Conservation (phyloP, 345 rosid species). For the Lumnitzera racemosa region DNA sequence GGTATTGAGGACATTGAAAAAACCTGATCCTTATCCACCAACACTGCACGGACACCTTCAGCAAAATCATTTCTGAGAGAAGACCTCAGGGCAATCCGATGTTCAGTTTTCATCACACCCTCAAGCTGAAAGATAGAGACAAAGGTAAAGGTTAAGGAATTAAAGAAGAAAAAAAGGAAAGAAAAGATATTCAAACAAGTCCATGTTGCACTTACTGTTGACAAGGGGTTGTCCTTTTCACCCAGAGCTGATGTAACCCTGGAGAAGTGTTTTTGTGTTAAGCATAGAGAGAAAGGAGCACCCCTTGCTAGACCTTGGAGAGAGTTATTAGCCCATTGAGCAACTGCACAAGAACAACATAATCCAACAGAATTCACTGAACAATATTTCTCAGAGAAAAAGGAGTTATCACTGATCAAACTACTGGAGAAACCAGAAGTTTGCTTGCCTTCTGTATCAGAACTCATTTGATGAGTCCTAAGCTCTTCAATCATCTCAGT, state of each 20-base stretch:
- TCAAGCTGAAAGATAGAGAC: constrained; percentile 32
- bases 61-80: constrained; percentile 62
- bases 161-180: neutral
- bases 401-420: neutral
- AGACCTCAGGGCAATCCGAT: constrained; percentile 72
- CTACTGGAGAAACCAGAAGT: neutral
- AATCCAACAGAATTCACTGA: neutral
- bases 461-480: constrained; percentile 49
- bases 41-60: constrained; percentile 93
- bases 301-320: constrained; percentile 75
- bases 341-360: constrained; percentile 30
- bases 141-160: neutral
- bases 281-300: constrained; percentile 87
- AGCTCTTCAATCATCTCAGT: constrained; percentile 64
- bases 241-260: constrained; percentile 63
- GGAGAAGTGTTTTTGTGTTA: constrained; percentile 64
- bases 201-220: constrained; percentile 39
- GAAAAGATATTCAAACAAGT: neutral
- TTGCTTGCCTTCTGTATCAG: constrained; percentile 51
- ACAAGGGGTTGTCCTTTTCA: constrained; percentile 40
- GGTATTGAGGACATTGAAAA: neutral
- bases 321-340: constrained; percentile 82
- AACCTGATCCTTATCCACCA: constrained; percentile 96
- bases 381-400: neutral
- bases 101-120: constrained; percentile 85